phyloP scores from a whole-genome alignment of 140 eudicot species.

The Bidens hawaiensis region DNA sequence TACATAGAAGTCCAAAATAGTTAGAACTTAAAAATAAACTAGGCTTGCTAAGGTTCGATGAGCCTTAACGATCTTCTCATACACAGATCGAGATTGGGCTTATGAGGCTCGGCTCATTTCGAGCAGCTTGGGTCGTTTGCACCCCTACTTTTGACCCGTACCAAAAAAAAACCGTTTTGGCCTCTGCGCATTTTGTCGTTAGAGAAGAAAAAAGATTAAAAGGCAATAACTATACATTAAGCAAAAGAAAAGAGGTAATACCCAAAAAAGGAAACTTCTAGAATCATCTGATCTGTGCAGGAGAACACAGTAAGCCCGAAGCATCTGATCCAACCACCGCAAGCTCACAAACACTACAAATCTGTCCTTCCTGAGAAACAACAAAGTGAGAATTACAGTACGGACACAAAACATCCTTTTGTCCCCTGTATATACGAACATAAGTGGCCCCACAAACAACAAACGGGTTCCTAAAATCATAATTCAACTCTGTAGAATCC shows the following conservation, averaged over 20 bases:
- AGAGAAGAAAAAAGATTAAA: background rate
- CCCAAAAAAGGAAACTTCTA: constrained; percentile 19
- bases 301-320: constrained; percentile 78
- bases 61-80: no score
- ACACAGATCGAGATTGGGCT: no score
- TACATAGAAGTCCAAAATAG: no score
- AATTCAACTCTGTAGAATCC: constrained; percentile 50
- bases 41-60: no score
- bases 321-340: constrained; percentile 82
- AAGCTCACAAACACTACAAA: constrained; percentile 81
- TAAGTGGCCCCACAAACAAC: constrained; percentile 84
- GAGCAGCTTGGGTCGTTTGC: no score
- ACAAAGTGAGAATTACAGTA: constrained; percentile 72
- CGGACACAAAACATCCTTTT: constrained; percentile 68
- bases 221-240: background rate
- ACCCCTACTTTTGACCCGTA: background rate
- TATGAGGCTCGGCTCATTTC: no score
- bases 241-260: constrained; percentile 23
- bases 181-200: no score
- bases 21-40: no score
- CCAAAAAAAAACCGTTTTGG: background rate
- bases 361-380: constrained; percentile 67
- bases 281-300: constrained; percentile 65
- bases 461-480: constrained; percentile 74
- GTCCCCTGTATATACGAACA: constrained; percentile 75